These are phyloP conservation scores for Amaranthus palmeri DNA, from an alignment of 148 eudicot genomes.

Conservation along the genomic window DNA sequence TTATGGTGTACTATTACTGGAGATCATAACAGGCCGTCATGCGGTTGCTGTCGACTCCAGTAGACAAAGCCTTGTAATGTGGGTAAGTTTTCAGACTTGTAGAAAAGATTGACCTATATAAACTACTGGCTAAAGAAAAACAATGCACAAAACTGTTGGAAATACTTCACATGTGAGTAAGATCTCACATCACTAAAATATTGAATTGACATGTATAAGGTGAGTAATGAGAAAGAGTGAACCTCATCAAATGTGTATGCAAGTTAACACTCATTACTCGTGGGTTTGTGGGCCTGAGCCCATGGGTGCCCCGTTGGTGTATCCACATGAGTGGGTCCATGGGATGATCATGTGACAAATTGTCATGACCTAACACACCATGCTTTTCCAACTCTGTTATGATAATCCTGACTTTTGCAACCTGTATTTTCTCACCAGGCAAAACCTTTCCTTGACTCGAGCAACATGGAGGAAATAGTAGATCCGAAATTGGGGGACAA, in stretches of 20 bases:
- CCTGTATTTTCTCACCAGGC: conserved; percentile 35
- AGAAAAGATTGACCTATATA: background rate
- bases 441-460: conserved; percentile 64
- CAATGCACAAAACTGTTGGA: background rate
- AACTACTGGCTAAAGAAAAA: background rate
- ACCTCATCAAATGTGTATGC: too few relatives aligned
- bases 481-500: conserved; percentile 60
- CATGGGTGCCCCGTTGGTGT: too few relatives aligned
- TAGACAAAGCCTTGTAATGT: conserved; percentile 84
- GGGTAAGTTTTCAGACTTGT: conserved; percentile 49
- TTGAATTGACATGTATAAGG: too few relatives aligned
- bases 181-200: too few relatives aligned
- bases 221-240: too few relatives aligned
- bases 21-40: conserved; percentile 89
- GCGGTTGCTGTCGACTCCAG: conserved; percentile 77
- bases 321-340: too few relatives aligned
- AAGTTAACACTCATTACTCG: too few relatives aligned
- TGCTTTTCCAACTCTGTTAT: too few relatives aligned
- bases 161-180: background rate
- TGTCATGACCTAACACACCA: too few relatives aligned
- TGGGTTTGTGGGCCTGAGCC: too few relatives aligned
- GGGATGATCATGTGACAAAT: too few relatives aligned
- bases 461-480: conserved; percentile 53
- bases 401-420: too few relatives aligned
- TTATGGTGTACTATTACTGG: conserved; percentile 80